These are phyloP conservation scores for Ganoderma resinaceum DNA, from an alignment of 1,284 basidiomycete genomes.

Conservation along the genomic window DNA sequence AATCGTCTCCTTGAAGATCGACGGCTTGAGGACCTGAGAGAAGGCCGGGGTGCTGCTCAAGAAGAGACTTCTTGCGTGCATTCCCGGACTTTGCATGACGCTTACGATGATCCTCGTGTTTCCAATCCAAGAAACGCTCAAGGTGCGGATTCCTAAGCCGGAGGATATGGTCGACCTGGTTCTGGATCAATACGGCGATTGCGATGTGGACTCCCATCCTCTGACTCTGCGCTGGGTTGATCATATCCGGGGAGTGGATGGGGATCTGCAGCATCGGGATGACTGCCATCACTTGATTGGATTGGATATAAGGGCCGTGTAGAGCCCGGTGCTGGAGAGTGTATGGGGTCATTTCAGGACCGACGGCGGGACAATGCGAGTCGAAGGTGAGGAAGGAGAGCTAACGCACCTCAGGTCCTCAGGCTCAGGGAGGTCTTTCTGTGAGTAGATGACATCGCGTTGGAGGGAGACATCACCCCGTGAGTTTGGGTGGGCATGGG, in stretches of 20 bases:
- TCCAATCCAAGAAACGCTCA: conserved; percentile 14
- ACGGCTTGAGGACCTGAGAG: conserved; percentile 17
- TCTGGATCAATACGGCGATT: conserved; percentile 14
- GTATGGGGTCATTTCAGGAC: not conserved
- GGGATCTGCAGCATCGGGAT: conserved; percentile 4
- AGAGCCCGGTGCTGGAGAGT: too few species aligned
- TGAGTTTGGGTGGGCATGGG: not conserved
- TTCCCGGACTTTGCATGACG: not conserved
- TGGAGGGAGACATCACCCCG: not conserved
- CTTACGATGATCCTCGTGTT: conserved; percentile 21
- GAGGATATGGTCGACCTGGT: conserved; percentile 21
- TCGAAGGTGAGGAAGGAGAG: not conserved
- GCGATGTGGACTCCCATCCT: conserved; percentile 14
- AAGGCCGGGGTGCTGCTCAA: conserved; percentile 16
- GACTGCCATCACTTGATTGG: conserved; percentile 4
- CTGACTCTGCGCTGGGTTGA: not conserved
- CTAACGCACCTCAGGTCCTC: not conserved
- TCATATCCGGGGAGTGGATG: not conserved
- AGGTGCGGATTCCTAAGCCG: conserved; percentile 2
- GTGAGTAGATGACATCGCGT: not conserved
- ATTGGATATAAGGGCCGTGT: not conserved
- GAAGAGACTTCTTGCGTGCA: conserved; percentile 10
- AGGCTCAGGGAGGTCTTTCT: not conserved
- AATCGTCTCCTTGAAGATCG: conserved; percentile 2
- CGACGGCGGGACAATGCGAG: not conserved